Evolutionary conservation across 2,329 filamentous ascomycete genomes (phyloP).

Genomic region (Sclerotinia borealis): DNA sequence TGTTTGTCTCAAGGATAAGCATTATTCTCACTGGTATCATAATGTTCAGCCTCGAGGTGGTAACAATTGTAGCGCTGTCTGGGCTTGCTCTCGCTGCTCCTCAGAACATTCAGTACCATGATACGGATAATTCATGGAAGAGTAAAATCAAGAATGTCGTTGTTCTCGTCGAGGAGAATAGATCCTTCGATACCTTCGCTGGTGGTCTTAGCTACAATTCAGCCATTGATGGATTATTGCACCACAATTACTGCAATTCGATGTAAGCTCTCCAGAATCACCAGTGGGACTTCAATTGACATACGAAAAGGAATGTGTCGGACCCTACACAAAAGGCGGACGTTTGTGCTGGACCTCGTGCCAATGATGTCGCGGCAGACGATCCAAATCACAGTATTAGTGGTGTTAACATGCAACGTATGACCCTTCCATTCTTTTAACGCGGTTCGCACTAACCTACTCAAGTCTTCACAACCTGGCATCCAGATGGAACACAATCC

Average conservation of each 20-base stretch:
- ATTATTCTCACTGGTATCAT: neutral
- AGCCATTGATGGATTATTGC: slow-evolving; percentile 34
- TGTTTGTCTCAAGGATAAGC: neutral
- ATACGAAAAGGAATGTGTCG: slow-evolving; percentile 23
- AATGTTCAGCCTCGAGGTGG: slow-evolving; percentile 10
- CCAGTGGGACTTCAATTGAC: slow-evolving; percentile 6
- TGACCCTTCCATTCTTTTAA: neutral
- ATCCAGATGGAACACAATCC: slow-evolving; percentile 28
- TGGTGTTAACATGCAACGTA: slow-evolving; percentile 38
- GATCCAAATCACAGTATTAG: slow-evolving; percentile 40
- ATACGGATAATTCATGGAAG: slow-evolving; percentile 22
- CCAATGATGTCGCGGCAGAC: slow-evolving; percentile 36
- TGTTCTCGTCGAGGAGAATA: slow-evolving; percentile 40
- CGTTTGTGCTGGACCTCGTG: slow-evolving; percentile 35
- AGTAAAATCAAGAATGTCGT: slow-evolving; percentile 44
- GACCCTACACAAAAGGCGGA: slow-evolving; percentile 25
- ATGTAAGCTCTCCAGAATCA: slow-evolving; percentile 25
- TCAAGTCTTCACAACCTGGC: slow-evolving; percentile 35
- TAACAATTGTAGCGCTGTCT: slow-evolving; percentile 17
- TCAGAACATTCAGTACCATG: slow-evolving; percentile 16
- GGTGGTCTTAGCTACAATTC: slow-evolving; percentile 36
- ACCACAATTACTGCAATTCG: slow-evolving; percentile 37
- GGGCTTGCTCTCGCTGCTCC: slow-evolving; percentile 20
- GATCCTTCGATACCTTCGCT: slow-evolving; percentile 36
- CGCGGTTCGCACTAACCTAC: slow-evolving; percentile 9